These are phyloP conservation scores for Heterobasidion irregulare DNA, from an alignment of 1,284 basidiomycete species.

Conservation along the genomic window DNA sequence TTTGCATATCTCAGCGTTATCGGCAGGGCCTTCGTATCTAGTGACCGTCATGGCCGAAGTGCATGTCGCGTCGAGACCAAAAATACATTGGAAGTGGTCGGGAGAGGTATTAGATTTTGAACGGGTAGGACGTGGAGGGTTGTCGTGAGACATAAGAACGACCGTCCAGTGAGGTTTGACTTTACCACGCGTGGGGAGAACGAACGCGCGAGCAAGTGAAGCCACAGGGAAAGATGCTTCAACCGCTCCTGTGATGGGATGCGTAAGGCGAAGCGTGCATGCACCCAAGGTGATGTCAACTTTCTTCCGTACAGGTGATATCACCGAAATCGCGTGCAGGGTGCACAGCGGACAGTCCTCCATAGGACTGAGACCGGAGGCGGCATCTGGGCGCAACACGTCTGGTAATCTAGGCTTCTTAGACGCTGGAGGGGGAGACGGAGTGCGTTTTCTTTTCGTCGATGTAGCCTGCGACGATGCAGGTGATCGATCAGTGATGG, in stretches of 20 bases:
- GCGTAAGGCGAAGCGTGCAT: slow-evolving; percentile 38
- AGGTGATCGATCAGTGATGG: slow-evolving; percentile 3
- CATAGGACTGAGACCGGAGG: background rate
- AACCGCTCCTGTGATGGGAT: slow-evolving; percentile 33
- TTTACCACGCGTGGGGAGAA: slow-evolving; percentile 62
- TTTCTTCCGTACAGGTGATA: slow-evolving; percentile 65
- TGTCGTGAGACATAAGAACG: slow-evolving; percentile 40
- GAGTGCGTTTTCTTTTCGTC: background rate
- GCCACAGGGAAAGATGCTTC: slow-evolving; percentile 39
- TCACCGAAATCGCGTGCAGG: slow-evolving; percentile 49
- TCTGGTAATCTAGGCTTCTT: slow-evolving; percentile 10
- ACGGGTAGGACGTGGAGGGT: slow-evolving; percentile 20
- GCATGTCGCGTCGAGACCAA: slow-evolving; percentile 52
- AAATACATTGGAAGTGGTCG: slow-evolving; percentile 41
- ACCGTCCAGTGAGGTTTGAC: slow-evolving; percentile 60
- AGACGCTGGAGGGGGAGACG: background rate
- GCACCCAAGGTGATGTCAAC: slow-evolving; percentile 49
- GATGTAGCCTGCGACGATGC: background rate
- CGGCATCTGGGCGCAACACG: background rate
- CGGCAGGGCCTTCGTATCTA: slow-evolving; percentile 18
- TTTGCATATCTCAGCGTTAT: background rate
- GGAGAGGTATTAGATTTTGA: slow-evolving; percentile 20
- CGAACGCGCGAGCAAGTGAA: slow-evolving; percentile 44
- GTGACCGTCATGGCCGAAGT: slow-evolving; percentile 32
- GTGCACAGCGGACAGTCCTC: slow-evolving; percentile 40